phyloP scores from a whole-genome alignment of 345 rosid genomes.

The Brassica incana region DNA sequence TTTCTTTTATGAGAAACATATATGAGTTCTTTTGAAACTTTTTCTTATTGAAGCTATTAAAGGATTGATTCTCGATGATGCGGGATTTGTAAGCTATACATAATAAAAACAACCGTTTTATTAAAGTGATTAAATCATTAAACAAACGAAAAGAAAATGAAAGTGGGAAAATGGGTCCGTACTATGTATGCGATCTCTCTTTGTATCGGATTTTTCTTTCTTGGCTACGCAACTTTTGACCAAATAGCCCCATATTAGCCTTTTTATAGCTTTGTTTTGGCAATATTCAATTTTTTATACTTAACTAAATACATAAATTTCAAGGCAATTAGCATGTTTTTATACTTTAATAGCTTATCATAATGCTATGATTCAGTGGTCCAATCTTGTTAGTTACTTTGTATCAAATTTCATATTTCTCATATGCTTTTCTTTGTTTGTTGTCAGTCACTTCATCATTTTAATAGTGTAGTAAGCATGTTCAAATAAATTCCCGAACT shows the following conservation, averaged over 20 bases:
- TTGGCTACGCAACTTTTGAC: constrained; percentile 38
- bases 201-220: constrained; percentile 28
- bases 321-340: constrained; percentile 28
- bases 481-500: constrained; percentile 3
- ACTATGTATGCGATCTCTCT: constrained; percentile 23
- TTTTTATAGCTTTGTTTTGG: constrained; percentile 7
- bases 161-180: constrained; percentile 32
- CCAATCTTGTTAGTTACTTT: constrained; percentile 26
- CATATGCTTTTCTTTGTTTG: neutral
- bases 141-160: constrained; percentile 26
- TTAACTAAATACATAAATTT: constrained; percentile 12
- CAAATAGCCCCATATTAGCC: constrained; percentile 31
- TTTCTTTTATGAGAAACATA: neutral
- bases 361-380: constrained; percentile 39
- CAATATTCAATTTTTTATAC: constrained; percentile 27
- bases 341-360: constrained; percentile 38
- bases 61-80: constrained; percentile 29
- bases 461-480: constrained; percentile 4
- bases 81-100: constrained; percentile 18
- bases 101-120: constrained; percentile 20
- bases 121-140: constrained; percentile 21
- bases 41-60: constrained; percentile 25
- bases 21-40: neutral
- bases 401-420: constrained; percentile 15
- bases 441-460: neutral